A percentile compares a stretch with the other conserved stretches of the same genome.
phyloP scores from a whole-genome alignment of 148 eudicot species.

The Rhododendron molle region DNA sequence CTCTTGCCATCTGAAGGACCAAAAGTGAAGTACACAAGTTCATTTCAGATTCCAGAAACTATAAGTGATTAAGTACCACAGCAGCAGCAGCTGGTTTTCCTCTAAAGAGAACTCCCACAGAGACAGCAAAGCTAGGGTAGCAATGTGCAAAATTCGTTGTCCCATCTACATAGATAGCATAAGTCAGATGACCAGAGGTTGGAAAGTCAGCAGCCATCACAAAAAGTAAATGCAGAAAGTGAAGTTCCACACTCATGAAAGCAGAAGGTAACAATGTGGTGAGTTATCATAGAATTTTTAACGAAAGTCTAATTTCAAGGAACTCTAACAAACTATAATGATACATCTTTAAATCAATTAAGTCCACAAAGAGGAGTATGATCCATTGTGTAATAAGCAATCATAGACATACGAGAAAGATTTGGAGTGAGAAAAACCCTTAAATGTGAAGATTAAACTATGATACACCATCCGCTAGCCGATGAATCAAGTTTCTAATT shows the following conservation, averaged over 20 bases:
- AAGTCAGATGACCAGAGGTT: background rate
- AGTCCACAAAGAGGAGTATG: background rate
- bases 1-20: background rate
- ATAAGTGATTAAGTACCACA: conserved; percentile 52
- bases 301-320: background rate
- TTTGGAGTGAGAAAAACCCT: background rate
- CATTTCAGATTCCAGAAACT: background rate
- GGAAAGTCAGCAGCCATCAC: background rate
- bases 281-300: background rate
- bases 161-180: conserved; percentile 58
- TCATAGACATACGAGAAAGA: background rate
- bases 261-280: background rate
- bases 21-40: background rate
- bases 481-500: background rate
- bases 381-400: background rate
- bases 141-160: conserved; percentile 97
- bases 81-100: conserved; percentile 95
- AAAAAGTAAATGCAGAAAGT: background rate
- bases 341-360: background rate
- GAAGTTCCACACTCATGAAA: background rate
- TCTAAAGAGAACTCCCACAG: conserved; percentile 80
- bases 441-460: background rate
- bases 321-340: background rate
- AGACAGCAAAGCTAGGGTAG: conserved; percentile 97
- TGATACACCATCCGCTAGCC: background rate